Percentiles rank a stretch among this genome's conserved stretches.
phyloP scores from a whole-genome alignment of 2,329 filamentous ascomycete genomes.

The Podosphaera fusca region DNA sequence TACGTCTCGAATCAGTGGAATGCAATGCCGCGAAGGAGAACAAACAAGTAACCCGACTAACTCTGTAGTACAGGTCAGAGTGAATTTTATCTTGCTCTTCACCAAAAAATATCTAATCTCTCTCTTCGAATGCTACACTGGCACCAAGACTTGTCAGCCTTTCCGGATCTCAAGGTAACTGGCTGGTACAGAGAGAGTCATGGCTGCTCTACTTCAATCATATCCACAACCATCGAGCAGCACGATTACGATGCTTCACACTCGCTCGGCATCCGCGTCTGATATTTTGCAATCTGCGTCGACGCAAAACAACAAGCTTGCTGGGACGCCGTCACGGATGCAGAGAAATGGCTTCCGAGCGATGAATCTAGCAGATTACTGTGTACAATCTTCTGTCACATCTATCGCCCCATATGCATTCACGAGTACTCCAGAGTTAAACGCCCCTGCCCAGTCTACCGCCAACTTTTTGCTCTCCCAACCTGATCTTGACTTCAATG shows the following conservation, averaged over 20 bases:
- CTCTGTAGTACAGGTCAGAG: neutral
- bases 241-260: constrained; percentile 54
- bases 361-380: constrained; percentile 29
- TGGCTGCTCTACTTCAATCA: constrained; percentile 70
- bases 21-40: neutral
- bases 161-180: neutral
- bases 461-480: constrained; percentile 24
- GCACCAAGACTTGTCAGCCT: too few relatives aligned
- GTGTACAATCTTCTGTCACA: constrained; percentile 24
- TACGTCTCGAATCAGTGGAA: neutral
- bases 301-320: constrained; percentile 19
- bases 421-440: constrained; percentile 42
- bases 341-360: constrained; percentile 28
- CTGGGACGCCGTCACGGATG: constrained; percentile 18
- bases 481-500: constrained; percentile 19
- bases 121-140: neutral
- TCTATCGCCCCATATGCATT: constrained; percentile 60
- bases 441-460: constrained; percentile 19
- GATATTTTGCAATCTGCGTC: constrained; percentile 22
- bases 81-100: neutral
- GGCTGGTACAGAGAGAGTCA: constrained; percentile 17
- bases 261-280: constrained; percentile 41
- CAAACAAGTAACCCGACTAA: neutral
- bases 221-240: constrained; percentile 48
- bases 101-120: neutral